Conservation (phyloP, 352 stramenopile genomes). For the Pythium graminicola region DNA sequence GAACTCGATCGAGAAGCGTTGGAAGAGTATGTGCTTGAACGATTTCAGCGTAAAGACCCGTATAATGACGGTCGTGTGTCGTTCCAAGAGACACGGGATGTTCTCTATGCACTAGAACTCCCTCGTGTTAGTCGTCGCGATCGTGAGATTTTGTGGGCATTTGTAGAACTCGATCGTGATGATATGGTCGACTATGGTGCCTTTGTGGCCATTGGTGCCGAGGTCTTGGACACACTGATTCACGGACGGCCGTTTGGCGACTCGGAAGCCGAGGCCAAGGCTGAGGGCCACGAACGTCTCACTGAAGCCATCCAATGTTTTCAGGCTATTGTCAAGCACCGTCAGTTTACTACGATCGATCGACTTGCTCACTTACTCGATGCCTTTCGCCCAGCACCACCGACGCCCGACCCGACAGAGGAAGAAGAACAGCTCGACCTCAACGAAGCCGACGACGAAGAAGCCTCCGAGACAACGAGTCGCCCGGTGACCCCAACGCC, state of each 20-base stretch:
- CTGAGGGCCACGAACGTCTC: neutral
- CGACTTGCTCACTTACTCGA: conserved; percentile 36
- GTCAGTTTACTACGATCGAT: conserved; percentile 36
- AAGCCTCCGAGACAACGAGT: neutral
- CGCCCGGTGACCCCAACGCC: neutral
- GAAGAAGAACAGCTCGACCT: too few species aligned
- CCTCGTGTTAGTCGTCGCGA: conserved; percentile 16
- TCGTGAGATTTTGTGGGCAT: conserved; percentile 48
- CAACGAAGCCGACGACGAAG: neutral
- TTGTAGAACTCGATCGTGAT: conserved; percentile 46
- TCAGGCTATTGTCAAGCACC: conserved; percentile 4
- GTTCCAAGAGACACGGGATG: conserved; percentile 38
- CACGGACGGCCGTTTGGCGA: conserved; percentile 2
- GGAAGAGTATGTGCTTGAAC: conserved; percentile 54
- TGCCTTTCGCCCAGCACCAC: conserved; percentile 13
- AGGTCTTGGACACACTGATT: conserved; percentile 47
- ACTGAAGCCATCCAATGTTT: conserved; percentile 30
- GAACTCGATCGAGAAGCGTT: conserved; percentile 32
- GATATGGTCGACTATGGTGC: conserved; percentile 52
- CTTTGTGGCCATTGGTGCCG: conserved; percentile 38
- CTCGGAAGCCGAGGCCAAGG: neutral
- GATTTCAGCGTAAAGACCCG: conserved; percentile 51
- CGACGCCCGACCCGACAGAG: neutral
- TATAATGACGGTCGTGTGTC: conserved; percentile 58
- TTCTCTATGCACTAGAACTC: conserved; percentile 37